Evolutionary conservation across 2,329 filamentous ascomycete species (phyloP), one percentile per base, ranked within the genome.

Genomic region (Metarhizium robertsii): DNA sequence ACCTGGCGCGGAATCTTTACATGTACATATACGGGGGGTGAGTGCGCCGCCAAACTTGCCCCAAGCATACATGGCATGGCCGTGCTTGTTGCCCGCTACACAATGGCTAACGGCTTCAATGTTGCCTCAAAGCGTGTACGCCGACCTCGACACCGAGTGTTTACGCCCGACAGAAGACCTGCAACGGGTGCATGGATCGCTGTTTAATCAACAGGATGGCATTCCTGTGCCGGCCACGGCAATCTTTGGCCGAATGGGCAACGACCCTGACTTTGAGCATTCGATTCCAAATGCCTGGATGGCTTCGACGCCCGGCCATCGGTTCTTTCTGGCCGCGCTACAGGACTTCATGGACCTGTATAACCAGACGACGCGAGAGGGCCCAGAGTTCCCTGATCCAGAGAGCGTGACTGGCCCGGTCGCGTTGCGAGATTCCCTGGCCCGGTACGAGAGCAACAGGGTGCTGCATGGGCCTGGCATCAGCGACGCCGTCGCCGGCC

Each of bases 261-360:
- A 55, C 3, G 62, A 70, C 56, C 55, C 60, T 1, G 51, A 50
- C 2, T 68, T 63, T 38, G 56, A 58, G 29, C 65, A 70, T 52
- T 66, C 64, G n/a, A 69, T 71, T 29, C 68, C 68, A 45, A 71
- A 71, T 50, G 69, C 68, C 3, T 71, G 67, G 68, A 71, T 70
- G 68, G 67, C 66, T 5, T 60, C 68, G 2, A 66, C 67, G 1
- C 69, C 67, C 0, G 64, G 66, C 18, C 67, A 71, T 51, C 65
- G 68, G 1, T 67, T 71, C 56, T 69, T 68, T 57, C 61, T 70
- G 7, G 52, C 62, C 10, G 32, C 49, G 16, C 42, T 67, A 16
- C 47, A 67, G 38, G 18, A 34, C 13, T n/a, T 58, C 38, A 47
- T n/a, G 29, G 30, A 53, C 7, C 52, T 11, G 10, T 29, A 48